Base-by-base conservation (phyloP, 352 stramenopile genomes). In the Phytopythium boreale region DNA sequence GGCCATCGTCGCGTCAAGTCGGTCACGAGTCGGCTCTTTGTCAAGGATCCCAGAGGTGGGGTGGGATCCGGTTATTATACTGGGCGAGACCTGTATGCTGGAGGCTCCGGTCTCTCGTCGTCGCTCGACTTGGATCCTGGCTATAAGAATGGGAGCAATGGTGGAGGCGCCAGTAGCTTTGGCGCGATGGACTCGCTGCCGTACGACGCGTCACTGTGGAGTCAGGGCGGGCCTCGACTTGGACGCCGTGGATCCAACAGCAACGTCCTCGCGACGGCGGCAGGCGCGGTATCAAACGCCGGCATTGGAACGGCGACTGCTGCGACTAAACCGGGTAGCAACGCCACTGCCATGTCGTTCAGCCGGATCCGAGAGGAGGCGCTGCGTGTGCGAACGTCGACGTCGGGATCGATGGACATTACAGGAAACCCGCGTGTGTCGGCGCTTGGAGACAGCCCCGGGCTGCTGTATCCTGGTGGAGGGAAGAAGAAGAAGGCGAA, bases 351-450 rank as follows among this genome's bases (percentile, higher is more conserved):
- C 52, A 60, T 62, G 56, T 15, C 56, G 43, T 62, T 72, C 17
- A 86, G 76, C 52, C 86, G 82, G 52, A 92, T 92, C 46, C 80
- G 82, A 66, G 82, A 89, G 68, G 82, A 92, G 51, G 82, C 82
- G 31, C 56, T 92, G 41, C 79, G 82, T 19, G 80, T 89, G 43
- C 79, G 82, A 3, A 87, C 82, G 9, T 83, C 79, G 12, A 86
- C 80, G 31, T 74, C 77, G 2, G 74, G 70, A 0, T 80, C 73
- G 0, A 62, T 74, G 14, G 73, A 80, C 49, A 66, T 60, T 11
- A 22, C 20, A 0, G 52, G 36, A n/a, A 60, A 37, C 34, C 5
- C 34, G 14, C 22, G 55, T 6, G 4, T 22, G 34, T 12, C 34
- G 0, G 34, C 6, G n/a, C 22, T 50, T 12, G 55, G 55, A 15